phyloP scores from a whole-genome alignment of 148 eudicot genomes.

The Silene uniflora region DNA sequence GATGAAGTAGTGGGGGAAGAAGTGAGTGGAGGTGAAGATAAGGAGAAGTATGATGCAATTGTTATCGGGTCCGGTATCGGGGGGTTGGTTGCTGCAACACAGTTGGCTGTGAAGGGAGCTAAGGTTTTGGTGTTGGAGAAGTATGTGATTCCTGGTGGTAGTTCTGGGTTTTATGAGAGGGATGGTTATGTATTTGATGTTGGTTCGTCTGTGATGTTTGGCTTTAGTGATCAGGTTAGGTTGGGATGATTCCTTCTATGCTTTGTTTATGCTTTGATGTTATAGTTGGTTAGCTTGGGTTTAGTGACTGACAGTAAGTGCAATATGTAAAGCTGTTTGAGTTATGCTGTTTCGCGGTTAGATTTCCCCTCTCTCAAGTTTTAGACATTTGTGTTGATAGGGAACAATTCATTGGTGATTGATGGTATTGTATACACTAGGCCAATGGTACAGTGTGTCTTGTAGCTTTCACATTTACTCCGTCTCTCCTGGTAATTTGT shows the following conservation, averaged over 20 bases:
- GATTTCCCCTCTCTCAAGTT: background rate
- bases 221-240: constrained; percentile 89
- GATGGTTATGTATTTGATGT: constrained; percentile 96
- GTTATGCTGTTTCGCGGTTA: background rate
- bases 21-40: constrained; percentile 18
- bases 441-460: background rate
- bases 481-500: too few relatives aligned
- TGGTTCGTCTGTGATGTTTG: constrained; percentile 98
- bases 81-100: constrained; percentile 92
- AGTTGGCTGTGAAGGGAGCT: constrained; percentile 95
- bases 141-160: constrained; percentile 98
- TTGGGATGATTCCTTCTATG: constrained; percentile 9
- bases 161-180: constrained; percentile 88
- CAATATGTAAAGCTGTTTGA: background rate
- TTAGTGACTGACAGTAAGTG: background rate
- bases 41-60: constrained; percentile 63
- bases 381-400: background rate
- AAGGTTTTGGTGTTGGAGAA: constrained; percentile 92
- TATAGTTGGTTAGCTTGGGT: background rate
- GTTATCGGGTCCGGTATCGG: constrained; percentile 97
- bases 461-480: background rate
- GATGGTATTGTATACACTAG: background rate
- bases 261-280: background rate
- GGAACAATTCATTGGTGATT: too few relatives aligned
- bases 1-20: constrained; percentile 34